Conservation (phyloP, 148 eudicot species). For the Nepenthes gracilis region DNA sequence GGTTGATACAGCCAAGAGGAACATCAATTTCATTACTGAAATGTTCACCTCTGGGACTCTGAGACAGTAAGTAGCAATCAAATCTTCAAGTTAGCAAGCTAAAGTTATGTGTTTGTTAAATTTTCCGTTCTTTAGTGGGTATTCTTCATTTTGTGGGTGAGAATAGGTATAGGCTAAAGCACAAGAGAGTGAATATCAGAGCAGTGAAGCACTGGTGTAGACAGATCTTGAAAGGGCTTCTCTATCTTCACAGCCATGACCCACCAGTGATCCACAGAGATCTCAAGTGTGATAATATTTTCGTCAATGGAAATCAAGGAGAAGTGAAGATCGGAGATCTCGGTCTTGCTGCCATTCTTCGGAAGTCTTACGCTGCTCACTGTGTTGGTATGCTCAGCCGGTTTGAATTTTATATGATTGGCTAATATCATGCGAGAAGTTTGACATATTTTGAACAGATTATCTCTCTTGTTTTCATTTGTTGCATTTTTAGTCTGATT, state of each 20-base stretch:
- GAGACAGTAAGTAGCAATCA: constrained; percentile 43
- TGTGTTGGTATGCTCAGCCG: constrained; percentile 62
- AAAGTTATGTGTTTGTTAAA: neutral
- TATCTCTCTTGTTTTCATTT: neutral
- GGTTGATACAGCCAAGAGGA: constrained; percentile 67
- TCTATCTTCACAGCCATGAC: constrained; percentile 77
- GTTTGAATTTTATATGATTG: neutral
- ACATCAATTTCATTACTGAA: constrained; percentile 76
- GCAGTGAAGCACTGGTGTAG: constrained; percentile 89
- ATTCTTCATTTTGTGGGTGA: constrained; percentile 2
- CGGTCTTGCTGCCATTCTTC: constrained; percentile 77
- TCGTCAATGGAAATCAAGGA: constrained; percentile 84
- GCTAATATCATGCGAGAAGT: neutral
- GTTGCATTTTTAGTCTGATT: neutral
- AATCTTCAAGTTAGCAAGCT: neutral
- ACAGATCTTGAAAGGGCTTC: constrained; percentile 74
- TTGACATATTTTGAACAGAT: neutral
- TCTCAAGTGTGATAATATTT: constrained; percentile 88
- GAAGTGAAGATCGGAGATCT: constrained; percentile 87
- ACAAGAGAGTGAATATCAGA: constrained; percentile 61
- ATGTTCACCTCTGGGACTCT: constrained; percentile 86
- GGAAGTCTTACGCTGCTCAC: constrained; percentile 74
- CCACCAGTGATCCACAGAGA: constrained; percentile 88
- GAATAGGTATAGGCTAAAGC: constrained; percentile 66
- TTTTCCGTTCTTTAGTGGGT: constrained; percentile 2